Evolutionary conservation across 2,329 filamentous ascomycete genomes (phyloP).

Genomic region (Cordyceps pruinosa): DNA sequence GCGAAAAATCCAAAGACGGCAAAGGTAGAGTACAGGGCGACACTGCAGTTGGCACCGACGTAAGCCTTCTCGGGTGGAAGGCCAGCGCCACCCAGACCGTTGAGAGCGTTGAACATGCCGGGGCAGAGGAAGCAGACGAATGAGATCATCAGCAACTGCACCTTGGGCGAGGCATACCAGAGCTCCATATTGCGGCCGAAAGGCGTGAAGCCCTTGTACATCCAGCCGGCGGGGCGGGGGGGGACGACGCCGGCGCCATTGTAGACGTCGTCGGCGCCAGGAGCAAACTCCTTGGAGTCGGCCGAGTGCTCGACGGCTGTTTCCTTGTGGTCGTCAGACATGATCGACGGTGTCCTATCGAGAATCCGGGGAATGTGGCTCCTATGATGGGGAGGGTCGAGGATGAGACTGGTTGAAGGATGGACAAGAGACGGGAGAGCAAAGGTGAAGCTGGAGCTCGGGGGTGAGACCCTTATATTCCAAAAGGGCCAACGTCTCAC

Average conservation of each 20-base stretch:
- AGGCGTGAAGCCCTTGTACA: slow-evolving; percentile 57
- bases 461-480: slow-evolving; percentile 12
- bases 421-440: slow-evolving; percentile 2
- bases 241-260: background rate
- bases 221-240: slow-evolving; percentile 50
- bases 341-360: slow-evolving; percentile 6
- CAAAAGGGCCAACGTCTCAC: background rate
- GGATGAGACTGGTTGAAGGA: background rate
- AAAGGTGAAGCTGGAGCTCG: background rate
- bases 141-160: slow-evolving; percentile 63
- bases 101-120: slow-evolving; percentile 65
- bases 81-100: slow-evolving; percentile 58
- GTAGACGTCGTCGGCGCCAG: background rate
- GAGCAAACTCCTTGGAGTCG: slow-evolving; percentile 5
- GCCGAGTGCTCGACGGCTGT: slow-evolving; percentile 9
- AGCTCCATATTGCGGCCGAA: slow-evolving; percentile 39
- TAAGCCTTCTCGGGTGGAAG: slow-evolving; percentile 23
- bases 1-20: slow-evolving; percentile 62
- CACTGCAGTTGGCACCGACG: slow-evolving; percentile 42
- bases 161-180: slow-evolving; percentile 67
- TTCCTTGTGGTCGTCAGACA: slow-evolving; percentile 11
- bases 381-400: slow-evolving; percentile 1
- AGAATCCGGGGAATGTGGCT: slow-evolving; percentile 10
- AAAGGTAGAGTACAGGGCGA: slow-evolving; percentile 65
- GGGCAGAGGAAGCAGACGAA: slow-evolving; percentile 55